Evolutionary conservation across 176 grass and related monocot species (phyloP).

Genomic region (Oryza longistaminata): DNA sequence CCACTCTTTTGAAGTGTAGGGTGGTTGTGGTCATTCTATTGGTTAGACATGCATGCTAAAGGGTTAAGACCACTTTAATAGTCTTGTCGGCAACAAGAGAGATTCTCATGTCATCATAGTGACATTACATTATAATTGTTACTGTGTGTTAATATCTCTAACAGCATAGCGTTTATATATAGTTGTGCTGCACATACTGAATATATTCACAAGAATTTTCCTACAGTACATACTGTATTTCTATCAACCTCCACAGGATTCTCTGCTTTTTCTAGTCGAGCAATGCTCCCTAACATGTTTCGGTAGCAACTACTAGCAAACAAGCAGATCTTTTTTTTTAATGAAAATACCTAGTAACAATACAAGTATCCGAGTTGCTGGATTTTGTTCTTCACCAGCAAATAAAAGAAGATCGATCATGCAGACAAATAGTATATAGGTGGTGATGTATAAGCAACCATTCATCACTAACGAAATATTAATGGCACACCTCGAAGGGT

Average conservation of each 20-base stretch:
- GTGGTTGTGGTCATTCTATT: neutral
- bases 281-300: neutral
- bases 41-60: neutral
- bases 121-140: neutral
- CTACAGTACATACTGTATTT: no score
- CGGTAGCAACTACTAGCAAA: no score
- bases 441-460: neutral
- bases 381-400: no score
- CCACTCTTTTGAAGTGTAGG: neutral
- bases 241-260: neutral
- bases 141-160: constrained; percentile 1
- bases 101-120: constrained; percentile 38
- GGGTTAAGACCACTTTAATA: neutral
- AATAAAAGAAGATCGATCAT: neutral
- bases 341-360: neutral
- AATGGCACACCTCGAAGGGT: neutral
- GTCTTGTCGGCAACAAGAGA: constrained; percentile 21
- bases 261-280: neutral
- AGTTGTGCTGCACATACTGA: neutral
- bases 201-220: neutral
- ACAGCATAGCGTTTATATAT: neutral
- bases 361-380: neutral
- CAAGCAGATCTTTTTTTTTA: neutral
- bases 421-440: no score
- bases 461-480: neutral